Base-by-base conservation (phyloP, 208 protist species). In the Strigomonas galati region DNA sequence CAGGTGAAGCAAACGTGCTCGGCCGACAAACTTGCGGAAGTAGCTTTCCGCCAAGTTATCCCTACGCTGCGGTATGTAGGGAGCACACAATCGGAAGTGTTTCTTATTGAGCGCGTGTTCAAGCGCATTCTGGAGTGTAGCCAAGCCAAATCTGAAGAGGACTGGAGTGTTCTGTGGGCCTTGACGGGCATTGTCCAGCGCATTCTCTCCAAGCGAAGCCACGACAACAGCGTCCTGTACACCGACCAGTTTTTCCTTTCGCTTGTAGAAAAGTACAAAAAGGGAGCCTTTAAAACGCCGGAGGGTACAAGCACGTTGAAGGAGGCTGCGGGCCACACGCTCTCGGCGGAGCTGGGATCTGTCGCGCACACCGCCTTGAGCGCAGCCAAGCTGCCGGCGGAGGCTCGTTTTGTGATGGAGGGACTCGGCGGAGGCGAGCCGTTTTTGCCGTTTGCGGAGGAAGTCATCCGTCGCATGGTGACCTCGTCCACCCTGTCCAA, bases 241-340 rank as follows among this genome's bases (percentile, higher is more conserved):
- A 92, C 85, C 0, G 89, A 94, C 49, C 31, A 69, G 3, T 94
- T 92, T 65, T 92, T 92, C 46, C 59, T 91, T 26, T 54, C 84
- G 2, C 72, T 93, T 4, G 77, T 79, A 1, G 68, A 82, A 15
- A 28, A 64, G 61, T 83, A 85, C 44, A 61, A 64, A 30, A 64
- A 70, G 21, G 56, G 62, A n/a, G 49, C 23, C 28, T 80, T 69
- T 26, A 64, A 71, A 28, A 44, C 69, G 1, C 17, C 6, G 27
- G 71, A 64, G 31, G 72, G 69, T 3, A 49, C 58, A 48, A 62
- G 67, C 40, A 52, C 61, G 15, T 69, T 82, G 15, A 49, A 12
- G 23, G 79, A 85, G 7, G 63, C 37, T 9, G 64, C 86, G 30
- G 63, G 57, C 0, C 65, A 62, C 23, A 62, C 72, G 17, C 67